These are phyloP conservation scores for Nitzschia inconspicua DNA, from an alignment of 108 stramenopile species.

Conservation along the genomic window DNA sequence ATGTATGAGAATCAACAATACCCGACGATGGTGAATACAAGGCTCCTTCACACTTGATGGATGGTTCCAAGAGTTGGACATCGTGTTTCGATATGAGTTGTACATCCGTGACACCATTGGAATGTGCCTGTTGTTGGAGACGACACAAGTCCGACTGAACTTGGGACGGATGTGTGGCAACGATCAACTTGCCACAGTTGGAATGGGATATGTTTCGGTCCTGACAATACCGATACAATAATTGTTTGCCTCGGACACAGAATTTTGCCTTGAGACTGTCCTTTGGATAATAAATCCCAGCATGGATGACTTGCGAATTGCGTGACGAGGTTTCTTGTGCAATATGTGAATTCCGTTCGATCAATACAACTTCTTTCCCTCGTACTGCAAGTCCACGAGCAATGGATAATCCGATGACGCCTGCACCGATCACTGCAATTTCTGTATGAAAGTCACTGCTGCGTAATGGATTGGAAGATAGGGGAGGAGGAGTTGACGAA, in stretches of 20 bases:
- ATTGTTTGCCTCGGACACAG: slow-evolving; percentile 71
- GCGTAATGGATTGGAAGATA: too few relatives aligned
- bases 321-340: slow-evolving; percentile 70
- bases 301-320: slow-evolving; percentile 88
- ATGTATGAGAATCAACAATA: slow-evolving; percentile 72
- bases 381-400: slow-evolving; percentile 53
- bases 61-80: slow-evolving; percentile 57
- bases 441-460: slow-evolving; percentile 62
- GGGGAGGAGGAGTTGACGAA: too few relatives aligned
- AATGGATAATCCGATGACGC: slow-evolving; percentile 74
- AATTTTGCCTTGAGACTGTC: slow-evolving; percentile 58
- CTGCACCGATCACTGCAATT: slow-evolving; percentile 78
- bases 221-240: slow-evolving; percentile 70
- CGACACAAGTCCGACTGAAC: slow-evolving; percentile 13
- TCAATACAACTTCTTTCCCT: slow-evolving; percentile 69
- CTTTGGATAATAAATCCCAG: slow-evolving; percentile 79
- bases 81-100: slow-evolving; percentile 51
- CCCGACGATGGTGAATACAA: slow-evolving; percentile 81
- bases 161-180: slow-evolving; percentile 60
- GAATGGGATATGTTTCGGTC: slow-evolving; percentile 42
- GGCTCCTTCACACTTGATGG: slow-evolving; percentile 54
- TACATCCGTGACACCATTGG: slow-evolving; percentile 68
- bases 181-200: slow-evolving; percentile 73
- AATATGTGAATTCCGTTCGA: slow-evolving; percentile 56
- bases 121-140: slow-evolving; percentile 12